Percentiles rank a stretch among this genome's conserved stretches.
These are phyloP conservation scores for Hyaloperonospora brassicae DNA, from an alignment of 352 stramenopile species.

Conservation along the genomic window DNA sequence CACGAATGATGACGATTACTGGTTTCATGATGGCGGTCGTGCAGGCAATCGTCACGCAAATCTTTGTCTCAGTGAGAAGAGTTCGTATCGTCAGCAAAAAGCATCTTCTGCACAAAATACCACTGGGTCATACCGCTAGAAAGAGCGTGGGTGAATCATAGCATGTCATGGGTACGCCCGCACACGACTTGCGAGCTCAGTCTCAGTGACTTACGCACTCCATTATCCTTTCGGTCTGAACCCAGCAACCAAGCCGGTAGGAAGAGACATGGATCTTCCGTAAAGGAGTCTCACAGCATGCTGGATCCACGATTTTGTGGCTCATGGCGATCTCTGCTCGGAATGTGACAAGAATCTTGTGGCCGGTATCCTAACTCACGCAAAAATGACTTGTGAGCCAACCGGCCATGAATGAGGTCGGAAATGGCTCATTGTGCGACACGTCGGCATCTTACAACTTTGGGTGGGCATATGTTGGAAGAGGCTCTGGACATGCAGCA, in stretches of 20 bases:
- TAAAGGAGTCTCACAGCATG: constrained; percentile 10
- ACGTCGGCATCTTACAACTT: constrained; percentile 12
- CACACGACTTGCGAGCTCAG: too few species aligned
- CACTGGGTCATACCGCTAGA: too few species aligned
- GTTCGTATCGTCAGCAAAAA: too few species aligned
- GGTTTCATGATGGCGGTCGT: too few species aligned
- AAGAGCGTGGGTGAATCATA: too few species aligned
- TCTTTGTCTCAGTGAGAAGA: too few species aligned
- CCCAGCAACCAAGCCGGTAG: constrained; percentile 1
- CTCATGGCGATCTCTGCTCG: constrained; percentile 11
- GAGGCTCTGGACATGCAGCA: constrained; percentile 19
- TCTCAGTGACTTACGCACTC: too few species aligned
- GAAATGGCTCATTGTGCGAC: constrained; percentile 21
- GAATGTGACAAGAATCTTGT: constrained; percentile 18
- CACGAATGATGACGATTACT: too few species aligned
- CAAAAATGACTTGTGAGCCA: constrained; percentile 18
- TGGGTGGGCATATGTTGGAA: constrained; percentile 19
- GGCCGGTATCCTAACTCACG: constrained; percentile 17
- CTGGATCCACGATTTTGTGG: constrained; percentile 12
- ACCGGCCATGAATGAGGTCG: constrained; percentile 21
- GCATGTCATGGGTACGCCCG: too few species aligned
- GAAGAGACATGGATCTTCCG: constrained; percentile 9
- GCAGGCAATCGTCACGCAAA: too few species aligned
- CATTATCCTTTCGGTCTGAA: too few species aligned
- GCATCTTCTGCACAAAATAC: too few species aligned